These are phyloP conservation scores for Colletotrichum aenigma DNA, from an alignment of 2,329 filamentous ascomycete genomes.

Conservation along the genomic window DNA sequence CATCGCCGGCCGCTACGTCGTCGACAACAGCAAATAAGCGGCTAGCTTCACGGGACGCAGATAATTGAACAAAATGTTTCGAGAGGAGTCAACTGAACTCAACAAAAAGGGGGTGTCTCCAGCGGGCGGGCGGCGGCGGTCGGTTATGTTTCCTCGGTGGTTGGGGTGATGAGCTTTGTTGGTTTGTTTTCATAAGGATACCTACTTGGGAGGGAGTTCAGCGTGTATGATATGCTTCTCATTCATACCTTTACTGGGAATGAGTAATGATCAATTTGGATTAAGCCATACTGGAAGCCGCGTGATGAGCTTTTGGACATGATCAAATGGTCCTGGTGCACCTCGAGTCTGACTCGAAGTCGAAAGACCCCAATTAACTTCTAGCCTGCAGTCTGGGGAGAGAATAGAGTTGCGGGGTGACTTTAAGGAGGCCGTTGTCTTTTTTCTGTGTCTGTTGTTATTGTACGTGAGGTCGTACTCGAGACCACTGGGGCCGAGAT, in stretches of 20 bases:
- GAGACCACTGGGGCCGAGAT: neutral
- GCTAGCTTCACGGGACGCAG: neutral
- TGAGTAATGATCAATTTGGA: neutral
- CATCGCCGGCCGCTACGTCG: conserved; percentile 79
- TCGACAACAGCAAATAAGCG: conserved; percentile 70
- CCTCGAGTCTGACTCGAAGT: neutral
- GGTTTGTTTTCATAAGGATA: neutral
- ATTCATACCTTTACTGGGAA: neutral
- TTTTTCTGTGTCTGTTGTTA: neutral
- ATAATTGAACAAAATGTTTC: neutral
- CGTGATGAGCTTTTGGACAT: neutral
- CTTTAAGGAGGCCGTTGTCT: neutral
- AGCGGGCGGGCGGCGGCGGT: neutral
- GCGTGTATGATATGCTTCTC: conserved; percentile 13
- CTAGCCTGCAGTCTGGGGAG: neutral
- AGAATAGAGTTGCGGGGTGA: neutral
- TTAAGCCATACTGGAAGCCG: neutral
- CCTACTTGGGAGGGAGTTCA: conserved; percentile 12
- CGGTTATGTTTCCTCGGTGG: neutral
- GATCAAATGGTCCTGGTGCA: neutral
- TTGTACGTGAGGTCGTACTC: neutral
- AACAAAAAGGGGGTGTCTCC: neutral
- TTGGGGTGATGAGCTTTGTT: neutral
- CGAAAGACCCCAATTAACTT: neutral
- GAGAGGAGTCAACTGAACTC: neutral